A percentile compares a stretch with the other conserved stretches of the same genome.
These are phyloP conservation scores for Lichtheimia ornata DNA, from an alignment of 371 early-diverging fungal genomes.

Conservation along the genomic window DNA sequence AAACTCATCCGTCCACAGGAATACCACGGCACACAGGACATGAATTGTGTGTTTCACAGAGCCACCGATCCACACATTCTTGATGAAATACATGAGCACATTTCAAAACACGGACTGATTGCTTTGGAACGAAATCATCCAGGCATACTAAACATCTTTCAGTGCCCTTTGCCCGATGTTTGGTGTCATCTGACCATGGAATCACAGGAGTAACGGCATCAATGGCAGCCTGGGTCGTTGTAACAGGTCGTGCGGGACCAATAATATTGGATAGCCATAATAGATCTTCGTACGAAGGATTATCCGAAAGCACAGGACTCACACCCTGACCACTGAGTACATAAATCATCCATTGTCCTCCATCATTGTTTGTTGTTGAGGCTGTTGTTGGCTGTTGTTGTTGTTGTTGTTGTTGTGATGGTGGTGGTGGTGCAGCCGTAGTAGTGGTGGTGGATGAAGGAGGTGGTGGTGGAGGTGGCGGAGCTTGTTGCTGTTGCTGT, in stretches of 20 bases:
- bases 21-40: slow-evolving; percentile 50
- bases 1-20: slow-evolving; percentile 35
- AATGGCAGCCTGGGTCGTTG: slow-evolving; percentile 53
- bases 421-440: not conserved
- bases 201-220: slow-evolving; percentile 37
- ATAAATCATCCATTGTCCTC: slow-evolving; percentile 45
- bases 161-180: slow-evolving; percentile 17
- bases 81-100: slow-evolving; percentile 86
- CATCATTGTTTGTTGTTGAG: not conserved
- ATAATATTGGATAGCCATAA: slow-evolving; percentile 52
- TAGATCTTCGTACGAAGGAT: slow-evolving; percentile 62
- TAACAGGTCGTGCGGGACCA: slow-evolving; percentile 63
- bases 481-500: slow-evolving; percentile 3
- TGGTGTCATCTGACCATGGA: slow-evolving; percentile 37
- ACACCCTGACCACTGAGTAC: slow-evolving; percentile 24
- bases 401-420: not conserved
- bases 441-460: not conserved
- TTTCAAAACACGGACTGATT: slow-evolving; percentile 66
- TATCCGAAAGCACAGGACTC: slow-evolving; percentile 26
- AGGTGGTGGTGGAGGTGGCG: slow-evolving; percentile 6
- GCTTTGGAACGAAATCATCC: slow-evolving; percentile 63
- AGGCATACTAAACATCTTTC: slow-evolving; percentile 66
- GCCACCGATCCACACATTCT: slow-evolving; percentile 86
- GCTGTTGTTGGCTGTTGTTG: slow-evolving; percentile 1
- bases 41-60: slow-evolving; percentile 51